Base-by-base conservation (phyloP, 345 rosid species). In the Garcia nutans region DNA sequence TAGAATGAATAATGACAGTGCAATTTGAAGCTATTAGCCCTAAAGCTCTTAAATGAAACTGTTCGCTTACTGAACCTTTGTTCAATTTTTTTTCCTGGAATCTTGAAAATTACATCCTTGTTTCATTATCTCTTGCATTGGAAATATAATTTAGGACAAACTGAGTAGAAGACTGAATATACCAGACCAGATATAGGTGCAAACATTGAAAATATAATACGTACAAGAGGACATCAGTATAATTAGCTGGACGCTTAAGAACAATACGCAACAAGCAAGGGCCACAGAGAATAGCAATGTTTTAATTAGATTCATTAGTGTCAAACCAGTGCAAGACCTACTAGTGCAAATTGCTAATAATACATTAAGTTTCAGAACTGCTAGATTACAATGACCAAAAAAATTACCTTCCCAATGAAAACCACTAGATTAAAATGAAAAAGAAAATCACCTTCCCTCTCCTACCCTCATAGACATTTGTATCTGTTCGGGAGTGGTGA, bases 401-500 rank as follows among this genome's bases (percentile, higher is more conserved):
- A 6, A 47, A 37, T 37, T 37, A 37, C 13, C 50, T 47, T 47
- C 10, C 13, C 50, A 47, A 47, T 10, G 50, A 47, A 47, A 47
- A 47, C 13, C 10, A 47, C 50, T 10, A 47, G 50, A 47, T 47
- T 11, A 47, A 9, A 47, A 28, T 17, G 59, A 52, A 26, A 55
- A 47, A 57, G 59, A 75, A 6, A 47, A 65, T 82, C 90, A 90
- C 99, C 91, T 88, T 88, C 74, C 96, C 99, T 77, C 72, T 87
- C 85, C 84, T 83, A 23, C 96, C 95, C 57, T 96, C 98, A 24
- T 80, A 96, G 56, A 90, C 92, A 73, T 96, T 96, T 44, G 97
- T 96, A 87, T 96, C 98, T 24, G 84, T 72, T 89, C 89, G 86
- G 41, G 99, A 90, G 75, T 93, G 97, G 79, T 96, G 99, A 73